Base-by-base conservation (phyloP, 2,329 filamentous ascomycete species). In the Cladophialophora exuberans region DNA sequence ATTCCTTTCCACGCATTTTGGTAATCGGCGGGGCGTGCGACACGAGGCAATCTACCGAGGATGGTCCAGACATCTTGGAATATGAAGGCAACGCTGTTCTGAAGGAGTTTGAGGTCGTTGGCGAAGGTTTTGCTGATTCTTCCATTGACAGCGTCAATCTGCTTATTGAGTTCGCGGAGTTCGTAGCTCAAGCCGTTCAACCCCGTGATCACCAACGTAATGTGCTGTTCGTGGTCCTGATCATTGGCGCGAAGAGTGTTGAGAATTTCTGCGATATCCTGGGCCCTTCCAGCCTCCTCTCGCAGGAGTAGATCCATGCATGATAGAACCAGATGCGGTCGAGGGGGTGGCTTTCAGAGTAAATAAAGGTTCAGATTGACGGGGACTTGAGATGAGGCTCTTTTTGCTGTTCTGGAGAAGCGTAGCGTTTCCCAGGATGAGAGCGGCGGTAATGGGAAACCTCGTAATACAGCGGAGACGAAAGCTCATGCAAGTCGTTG, bases 141-240 rank as follows among this genome's bases (percentile, higher is more conserved):
- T 23, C 70, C 69, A 53, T 48, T 31, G 13, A 43, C 57, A 25
- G 72, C 66, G 11, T 70, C 69, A 25, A 78, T 67, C 23, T 75
- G 67, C 45, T 71, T 70, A 36, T 80, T 73, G 33, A 85, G 68
- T 36, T 70, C 70, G 41, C 76, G 75, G 20, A 85, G 70, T 6
- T 71, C 72, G 43, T 75, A 72, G 52, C 79, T 79, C 65, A 84
- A 78, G 47, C 74, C 73, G 64, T 80, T 83, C 20, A 84, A 73
- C 56, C 81, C 75, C 51, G 78, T 75, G 48, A 84, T 79, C 23
- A 80, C 67, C 26, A 72, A 72, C 20, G 79, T 80, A 62, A 85
- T 79, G 38, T 81, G 77, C 26, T 77, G 74, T 28, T 76, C 72
- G 62, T 77, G 70, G 48, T 80, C 73, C 6, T 79, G 76, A 44